Evolutionary conservation across 2,329 filamentous ascomycete genomes (phyloP).

Genomic region (Sporothrix schenckii): DNA sequence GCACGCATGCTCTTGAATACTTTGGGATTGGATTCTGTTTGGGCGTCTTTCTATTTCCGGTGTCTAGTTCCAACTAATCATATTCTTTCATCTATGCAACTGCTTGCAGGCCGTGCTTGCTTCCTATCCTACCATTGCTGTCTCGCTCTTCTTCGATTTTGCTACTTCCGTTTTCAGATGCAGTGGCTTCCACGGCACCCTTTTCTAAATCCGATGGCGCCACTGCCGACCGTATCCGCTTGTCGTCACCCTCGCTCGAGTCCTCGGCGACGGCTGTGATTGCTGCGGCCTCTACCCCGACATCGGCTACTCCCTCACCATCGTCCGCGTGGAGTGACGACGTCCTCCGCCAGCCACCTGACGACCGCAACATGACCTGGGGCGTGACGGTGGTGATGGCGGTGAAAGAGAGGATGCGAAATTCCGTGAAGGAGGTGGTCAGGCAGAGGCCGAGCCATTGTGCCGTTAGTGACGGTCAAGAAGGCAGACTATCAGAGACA

Average conservation of each 20-base stretch:
- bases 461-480: not conserved
- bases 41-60: not conserved
- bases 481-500: not conserved
- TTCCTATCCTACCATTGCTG: not conserved
- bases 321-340: conserved; percentile 10
- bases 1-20: conserved; percentile 24
- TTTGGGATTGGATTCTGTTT: not conserved
- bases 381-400: conserved; percentile 69
- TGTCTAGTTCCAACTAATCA: not conserved
- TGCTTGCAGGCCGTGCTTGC: not conserved
- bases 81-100: not conserved
- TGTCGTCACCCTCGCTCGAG: conserved; percentile 12
- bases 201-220: conserved; percentile 1
- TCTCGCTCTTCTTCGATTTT: not conserved
- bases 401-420: conserved; percentile 64
- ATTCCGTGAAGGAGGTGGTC: conserved; percentile 63
- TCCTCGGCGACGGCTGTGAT: not conserved
- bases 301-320: not conserved
- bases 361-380: conserved; percentile 74
- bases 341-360: conserved; percentile 38
- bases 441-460: conserved; percentile 69
- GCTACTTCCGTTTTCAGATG: not conserved
- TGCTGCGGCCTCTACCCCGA: not conserved
- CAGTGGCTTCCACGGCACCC: not conserved
- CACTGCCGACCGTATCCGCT: not conserved